phyloP scores from a whole-genome alignment of 116 monocot species.

The Zostera marina region DNA sequence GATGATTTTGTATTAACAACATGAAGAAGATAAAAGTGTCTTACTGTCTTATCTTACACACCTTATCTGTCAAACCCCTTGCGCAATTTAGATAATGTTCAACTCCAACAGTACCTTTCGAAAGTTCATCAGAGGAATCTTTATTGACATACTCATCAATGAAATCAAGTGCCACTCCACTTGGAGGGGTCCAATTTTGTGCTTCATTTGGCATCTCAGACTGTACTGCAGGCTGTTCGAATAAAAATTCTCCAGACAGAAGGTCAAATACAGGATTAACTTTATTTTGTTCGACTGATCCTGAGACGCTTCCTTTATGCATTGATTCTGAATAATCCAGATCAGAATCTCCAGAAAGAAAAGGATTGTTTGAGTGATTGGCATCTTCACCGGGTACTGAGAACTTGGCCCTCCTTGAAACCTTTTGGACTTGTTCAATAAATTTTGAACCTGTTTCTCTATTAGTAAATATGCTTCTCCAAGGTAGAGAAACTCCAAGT shows the following conservation, averaged over 20 bases:
- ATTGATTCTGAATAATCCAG: neutral
- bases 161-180: conserved; percentile 8
- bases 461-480: conserved; percentile 17
- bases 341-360: conserved; percentile 10
- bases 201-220: neutral
- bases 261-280: conserved; percentile 11
- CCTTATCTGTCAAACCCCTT: conserved; percentile 8
- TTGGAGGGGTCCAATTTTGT: neutral
- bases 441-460: conserved; percentile 11
- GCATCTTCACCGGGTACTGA: neutral
- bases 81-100: conserved; percentile 12
- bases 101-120: conserved; percentile 5
- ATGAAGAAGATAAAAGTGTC: neutral
- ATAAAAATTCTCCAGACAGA: conserved; percentile 12
- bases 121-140: neutral
- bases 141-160: conserved; percentile 6
- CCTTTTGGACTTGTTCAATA: conserved; percentile 4
- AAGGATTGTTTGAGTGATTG: conserved; percentile 12
- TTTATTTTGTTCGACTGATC: neutral
- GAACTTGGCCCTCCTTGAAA: neutral
- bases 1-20: neutral
- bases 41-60: neutral
- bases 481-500: conserved; percentile 22
- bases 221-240: conserved; percentile 2
- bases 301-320: conserved; percentile 2